These are phyloP conservation scores for Globisporangium nunn DNA, from an alignment of 352 stramenopile species.

Conservation along the genomic window DNA sequence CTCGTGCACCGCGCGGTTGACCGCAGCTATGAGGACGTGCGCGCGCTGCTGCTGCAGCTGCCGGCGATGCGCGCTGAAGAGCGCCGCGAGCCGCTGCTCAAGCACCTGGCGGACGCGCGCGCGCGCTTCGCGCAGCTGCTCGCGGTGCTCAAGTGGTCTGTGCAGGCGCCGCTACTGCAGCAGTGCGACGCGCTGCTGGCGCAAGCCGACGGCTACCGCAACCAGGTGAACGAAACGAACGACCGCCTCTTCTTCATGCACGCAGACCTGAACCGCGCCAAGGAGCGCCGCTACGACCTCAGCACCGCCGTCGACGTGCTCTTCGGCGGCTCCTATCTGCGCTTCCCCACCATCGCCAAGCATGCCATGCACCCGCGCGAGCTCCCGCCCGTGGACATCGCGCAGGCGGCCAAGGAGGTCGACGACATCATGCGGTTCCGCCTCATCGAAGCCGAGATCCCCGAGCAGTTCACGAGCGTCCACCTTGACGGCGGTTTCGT, in stretches of 20 bases:
- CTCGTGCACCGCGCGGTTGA: conserved; percentile 73
- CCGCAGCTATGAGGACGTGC: conserved; percentile 81
- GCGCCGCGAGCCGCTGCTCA: conserved; percentile 59
- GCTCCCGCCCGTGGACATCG: conserved; percentile 53
- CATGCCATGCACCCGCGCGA: conserved; percentile 65
- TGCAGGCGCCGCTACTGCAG: conserved; percentile 68
- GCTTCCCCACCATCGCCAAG: conserved; percentile 67
- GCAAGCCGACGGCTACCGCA: conserved; percentile 53
- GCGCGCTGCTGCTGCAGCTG: conserved; percentile 60
- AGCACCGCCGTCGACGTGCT: conserved; percentile 78
- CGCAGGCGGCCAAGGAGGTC: conserved; percentile 47
- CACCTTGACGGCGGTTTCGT: conserved; percentile 73
- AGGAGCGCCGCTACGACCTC: conserved; percentile 76
- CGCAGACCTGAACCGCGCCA: conserved; percentile 69
- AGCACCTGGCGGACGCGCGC: conserved; percentile 48
- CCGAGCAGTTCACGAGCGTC: conserved; percentile 72
- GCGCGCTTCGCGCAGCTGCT: conserved; percentile 74
- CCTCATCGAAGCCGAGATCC: conserved; percentile 75
- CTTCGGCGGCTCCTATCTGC: conserved; percentile 67
- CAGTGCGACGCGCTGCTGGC: conserved; percentile 60
- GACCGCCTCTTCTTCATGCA: conserved; percentile 85
- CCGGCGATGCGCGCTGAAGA: conserved; percentile 65
- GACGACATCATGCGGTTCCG: conserved; percentile 79
- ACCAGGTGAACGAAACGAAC: conserved; percentile 79
- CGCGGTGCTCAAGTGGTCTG: conserved; percentile 81